phyloP scores from a whole-genome alignment of 768 basidiomycete genomes.

The Tricholoma bakamatsutake region DNA sequence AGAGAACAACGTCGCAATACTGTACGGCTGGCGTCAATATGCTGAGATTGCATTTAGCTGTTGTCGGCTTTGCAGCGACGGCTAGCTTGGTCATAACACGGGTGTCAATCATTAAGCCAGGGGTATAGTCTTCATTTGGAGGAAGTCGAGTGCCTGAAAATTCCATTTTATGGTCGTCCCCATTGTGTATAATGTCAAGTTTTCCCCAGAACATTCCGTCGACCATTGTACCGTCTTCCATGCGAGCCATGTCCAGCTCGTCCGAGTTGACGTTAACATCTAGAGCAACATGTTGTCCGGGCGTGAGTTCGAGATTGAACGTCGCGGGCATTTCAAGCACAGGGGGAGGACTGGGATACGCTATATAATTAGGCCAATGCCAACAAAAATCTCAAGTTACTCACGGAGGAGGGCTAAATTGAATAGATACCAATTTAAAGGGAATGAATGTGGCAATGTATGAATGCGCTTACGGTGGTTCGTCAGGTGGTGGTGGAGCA shows the following conservation, averaged over 20 bases:
- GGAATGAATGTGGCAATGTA: slow-evolving; percentile 13
- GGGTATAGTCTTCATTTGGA: slow-evolving; percentile 54
- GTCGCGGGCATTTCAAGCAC: slow-evolving; percentile 83
- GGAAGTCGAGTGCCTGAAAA: slow-evolving; percentile 75
- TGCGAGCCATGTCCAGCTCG: slow-evolving; percentile 85
- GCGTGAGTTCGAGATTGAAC: slow-evolving; percentile 75
- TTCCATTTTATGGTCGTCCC: slow-evolving; percentile 74
- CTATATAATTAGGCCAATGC: not conserved
- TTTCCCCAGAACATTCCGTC: slow-evolving; percentile 89
- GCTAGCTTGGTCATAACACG: slow-evolving; percentile 74
- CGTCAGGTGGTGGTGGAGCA: slow-evolving; percentile 78
- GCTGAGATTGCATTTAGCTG: slow-evolving; percentile 72
- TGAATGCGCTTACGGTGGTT: slow-evolving; percentile 61
- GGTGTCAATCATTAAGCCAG: slow-evolving; percentile 70
- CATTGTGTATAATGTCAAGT: slow-evolving; percentile 73
- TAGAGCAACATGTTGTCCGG: slow-evolving; percentile 74
- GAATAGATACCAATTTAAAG: slow-evolving; percentile 11
- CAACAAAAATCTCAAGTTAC: slow-evolving; percentile 9
- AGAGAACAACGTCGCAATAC: slow-evolving; percentile 75
- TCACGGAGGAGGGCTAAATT: slow-evolving; percentile 43
- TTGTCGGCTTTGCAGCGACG: slow-evolving; percentile 64
- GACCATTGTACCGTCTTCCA: slow-evolving; percentile 84
- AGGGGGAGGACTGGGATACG: slow-evolving; percentile 46
- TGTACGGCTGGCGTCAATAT: slow-evolving; percentile 68
- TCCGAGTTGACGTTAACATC: slow-evolving; percentile 77